phyloP scores from a whole-genome alignment of 2,329 filamentous ascomycete genomes.

The Trichoderma gracile region DNA sequence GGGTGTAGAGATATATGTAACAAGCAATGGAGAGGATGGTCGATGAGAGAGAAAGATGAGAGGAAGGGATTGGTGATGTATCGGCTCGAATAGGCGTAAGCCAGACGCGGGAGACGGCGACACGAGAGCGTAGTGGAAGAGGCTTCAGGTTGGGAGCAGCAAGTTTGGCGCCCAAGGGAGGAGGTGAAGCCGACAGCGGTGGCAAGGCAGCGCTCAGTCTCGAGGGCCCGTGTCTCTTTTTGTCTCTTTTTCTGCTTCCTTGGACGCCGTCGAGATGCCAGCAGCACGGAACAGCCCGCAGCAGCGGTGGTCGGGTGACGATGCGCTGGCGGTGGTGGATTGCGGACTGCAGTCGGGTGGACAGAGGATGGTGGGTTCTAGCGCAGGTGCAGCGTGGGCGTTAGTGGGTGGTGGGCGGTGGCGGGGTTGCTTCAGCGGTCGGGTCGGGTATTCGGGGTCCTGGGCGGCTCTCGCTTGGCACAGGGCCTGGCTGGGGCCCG shows the following conservation, averaged over 20 bases:
- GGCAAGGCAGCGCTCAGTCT: neutral
- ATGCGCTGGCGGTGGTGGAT: constrained; percentile 21
- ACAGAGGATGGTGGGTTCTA: neutral
- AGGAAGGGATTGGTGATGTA: neutral
- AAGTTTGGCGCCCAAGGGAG: neutral
- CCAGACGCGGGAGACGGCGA: neutral
- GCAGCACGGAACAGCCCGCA: constrained; percentile 1
- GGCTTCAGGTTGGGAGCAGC: neutral
- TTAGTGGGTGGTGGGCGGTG: constrained; percentile 8
- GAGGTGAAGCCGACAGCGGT: constrained; percentile 9
- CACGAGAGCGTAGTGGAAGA: neutral
- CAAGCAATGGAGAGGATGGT: neutral
- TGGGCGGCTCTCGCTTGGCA: neutral
- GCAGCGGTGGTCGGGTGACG: constrained; percentile 21
- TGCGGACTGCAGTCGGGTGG: constrained; percentile 3
- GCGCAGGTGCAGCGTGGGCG: no score
- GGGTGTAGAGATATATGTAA: neutral
- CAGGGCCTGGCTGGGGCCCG: neutral
- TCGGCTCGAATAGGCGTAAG: neutral
- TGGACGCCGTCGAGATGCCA: no score
- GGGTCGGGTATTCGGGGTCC: no score
- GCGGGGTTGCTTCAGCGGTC: constrained; percentile 2
- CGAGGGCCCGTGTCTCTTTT: constrained; percentile 12
- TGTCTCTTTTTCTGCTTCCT: neutral
- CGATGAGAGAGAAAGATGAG: neutral